Base-by-base conservation (phyloP, 1,284 basidiomycete genomes). In the Naganishia albida region DNA sequence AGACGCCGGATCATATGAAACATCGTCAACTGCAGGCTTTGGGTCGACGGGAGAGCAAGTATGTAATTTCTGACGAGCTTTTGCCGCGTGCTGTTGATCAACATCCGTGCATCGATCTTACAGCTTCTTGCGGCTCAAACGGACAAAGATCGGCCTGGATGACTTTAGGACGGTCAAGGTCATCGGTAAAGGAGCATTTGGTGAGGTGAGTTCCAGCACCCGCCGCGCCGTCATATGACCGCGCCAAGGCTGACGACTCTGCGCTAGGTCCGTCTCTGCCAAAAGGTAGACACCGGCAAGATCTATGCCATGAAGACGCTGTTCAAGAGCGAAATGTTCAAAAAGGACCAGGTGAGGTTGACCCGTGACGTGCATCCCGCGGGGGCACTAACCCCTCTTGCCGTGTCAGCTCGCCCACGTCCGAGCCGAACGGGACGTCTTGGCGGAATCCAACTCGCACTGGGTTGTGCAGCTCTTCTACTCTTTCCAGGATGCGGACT, bases 261-360 rank as follows among this genome's bases (percentile, higher is more conserved):
- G 26, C n/a, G 23, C 34, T 40, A 91, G 89, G 93, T 98, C 42
- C 86, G 95, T 60, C 83, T 99, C 55, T 93, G 96, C 48, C 95
- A 98, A 79, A 98, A 99, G 81, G 86, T 88, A 53, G 95, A 98
- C 77, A 98, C 94, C 12, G 93, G 90, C 68, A 96, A 95, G 82
- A 95, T 99, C 65, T 98, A 97, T 75, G 95, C 95, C 46, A 99
- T 99, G 96, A 99, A 99, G 84, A 96, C 93, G 68, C 80, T 99
- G 75, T 88, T 93, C 78, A 99, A 99, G 82, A 89, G 89, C 62
- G 95, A 99, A 80, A 99, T 99, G 95, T 88, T 99, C 82, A 96
- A 98, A 78, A 93, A 96, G 75, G 95, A 99, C 77, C 93, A 96
- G 85, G 92, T 91, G 64, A 66, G n/a, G 85, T 75, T 43, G 48